A percentile compares a stretch with the other conserved stretches of the same genome.
These are phyloP conservation scores for Penicillium roqueforti DNA, from an alignment of 495 filamentous ascomycete genomes.

Conservation along the genomic window DNA sequence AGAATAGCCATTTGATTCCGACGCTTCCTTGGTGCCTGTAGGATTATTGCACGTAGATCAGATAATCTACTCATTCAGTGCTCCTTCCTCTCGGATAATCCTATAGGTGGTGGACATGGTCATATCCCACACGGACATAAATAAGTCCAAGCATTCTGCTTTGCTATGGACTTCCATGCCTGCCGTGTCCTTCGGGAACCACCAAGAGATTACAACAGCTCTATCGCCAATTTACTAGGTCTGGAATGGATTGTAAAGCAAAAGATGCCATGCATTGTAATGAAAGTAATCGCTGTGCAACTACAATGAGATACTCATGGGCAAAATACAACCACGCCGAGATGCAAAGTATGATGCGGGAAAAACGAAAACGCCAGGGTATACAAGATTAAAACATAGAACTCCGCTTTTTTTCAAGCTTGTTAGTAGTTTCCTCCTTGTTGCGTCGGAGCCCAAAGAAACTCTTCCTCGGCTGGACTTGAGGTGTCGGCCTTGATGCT, in stretches of 20 bases:
- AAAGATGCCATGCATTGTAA: neutral
- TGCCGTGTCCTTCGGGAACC: too few species aligned
- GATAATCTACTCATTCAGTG: too few species aligned
- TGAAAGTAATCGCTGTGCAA: neutral
- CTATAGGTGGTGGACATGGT: too few species aligned
- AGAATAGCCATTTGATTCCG: too few species aligned
- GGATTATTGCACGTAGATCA: too few species aligned
- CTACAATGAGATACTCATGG: neutral
- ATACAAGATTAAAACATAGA: conserved; percentile 46
- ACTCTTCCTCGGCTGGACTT: conserved; percentile 43
- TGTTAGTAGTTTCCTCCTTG: conserved; percentile 30
- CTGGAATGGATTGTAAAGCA: neutral
- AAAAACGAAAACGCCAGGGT: conserved; percentile 14
- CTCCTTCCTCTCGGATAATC: too few species aligned
- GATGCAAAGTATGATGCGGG: neutral
- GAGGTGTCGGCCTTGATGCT: conserved; percentile 6
- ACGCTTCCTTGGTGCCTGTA: too few species aligned
- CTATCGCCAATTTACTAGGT: neutral
- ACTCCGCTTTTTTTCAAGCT: conserved; percentile 50
- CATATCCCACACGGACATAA: too few species aligned
- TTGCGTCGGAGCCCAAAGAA: conserved; percentile 44
- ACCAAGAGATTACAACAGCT: too few species aligned
- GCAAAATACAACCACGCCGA: neutral
- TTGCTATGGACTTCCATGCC: too few species aligned
- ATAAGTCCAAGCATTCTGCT: too few species aligned